These are phyloP conservation scores for Biscogniauxia marginata DNA, from an alignment of 2,329 filamentous ascomycete species.

Conservation along the genomic window DNA sequence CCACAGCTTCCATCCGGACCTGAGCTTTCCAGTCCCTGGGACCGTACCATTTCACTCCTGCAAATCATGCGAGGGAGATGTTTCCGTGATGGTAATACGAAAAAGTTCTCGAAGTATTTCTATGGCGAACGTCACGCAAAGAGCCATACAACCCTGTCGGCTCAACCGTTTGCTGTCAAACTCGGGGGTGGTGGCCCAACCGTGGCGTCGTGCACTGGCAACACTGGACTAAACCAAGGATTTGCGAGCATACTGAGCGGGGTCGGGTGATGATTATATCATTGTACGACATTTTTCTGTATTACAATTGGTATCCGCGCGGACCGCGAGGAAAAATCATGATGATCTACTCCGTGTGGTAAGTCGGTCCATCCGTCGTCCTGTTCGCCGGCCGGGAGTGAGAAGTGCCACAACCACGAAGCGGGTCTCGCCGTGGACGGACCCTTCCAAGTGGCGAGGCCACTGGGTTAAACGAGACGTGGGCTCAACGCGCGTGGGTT, in stretches of 20 bases:
- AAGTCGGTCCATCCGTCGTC: background rate
- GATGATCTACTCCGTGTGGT: background rate
- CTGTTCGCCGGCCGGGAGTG: background rate
- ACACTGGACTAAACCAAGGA: background rate
- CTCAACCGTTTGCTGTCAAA: background rate
- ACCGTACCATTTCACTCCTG: background rate
- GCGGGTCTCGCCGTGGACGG: background rate
- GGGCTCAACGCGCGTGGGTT: constrained; percentile 4
- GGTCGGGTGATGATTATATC: background rate
- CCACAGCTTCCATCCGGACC: background rate
- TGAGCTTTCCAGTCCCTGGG: background rate
- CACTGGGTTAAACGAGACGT: constrained; percentile 7
- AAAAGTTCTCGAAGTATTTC: background rate
- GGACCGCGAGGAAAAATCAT: background rate
- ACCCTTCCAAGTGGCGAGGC: constrained; percentile 5
- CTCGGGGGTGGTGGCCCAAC: background rate
- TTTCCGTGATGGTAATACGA: background rate
- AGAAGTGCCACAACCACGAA: background rate
- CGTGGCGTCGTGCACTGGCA: background rate
- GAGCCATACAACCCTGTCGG: background rate
- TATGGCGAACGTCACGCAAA: background rate
- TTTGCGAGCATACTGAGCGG: background rate
- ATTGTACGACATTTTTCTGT: background rate
- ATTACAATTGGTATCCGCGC: background rate
- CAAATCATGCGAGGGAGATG: background rate